Base-by-base conservation (phyloP, 495 filamentous ascomycete species). In the Hyaloscypha bicolor region DNA sequence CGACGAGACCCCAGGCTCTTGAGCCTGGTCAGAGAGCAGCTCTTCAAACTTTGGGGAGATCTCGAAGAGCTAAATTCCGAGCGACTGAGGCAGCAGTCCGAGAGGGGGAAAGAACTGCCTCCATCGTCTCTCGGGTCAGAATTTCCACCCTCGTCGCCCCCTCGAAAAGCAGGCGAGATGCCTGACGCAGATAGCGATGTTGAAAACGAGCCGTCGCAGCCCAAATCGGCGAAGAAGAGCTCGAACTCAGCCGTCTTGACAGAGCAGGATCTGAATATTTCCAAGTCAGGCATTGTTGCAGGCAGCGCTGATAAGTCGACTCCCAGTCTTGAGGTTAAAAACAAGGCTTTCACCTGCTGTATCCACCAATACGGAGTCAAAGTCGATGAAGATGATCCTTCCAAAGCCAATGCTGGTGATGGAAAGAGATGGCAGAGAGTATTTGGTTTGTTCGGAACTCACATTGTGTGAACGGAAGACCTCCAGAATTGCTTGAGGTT, bases 1-100 rank as follows among this genome's bases (percentile, higher is more conserved):
- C 85, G 84, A 21, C 72, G 72, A 59, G 76, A 90, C 42, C 48
- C 73, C 6, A 42, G 72, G 0, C 69, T 73, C 3, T 76, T 96
- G 8, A 69, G 53, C 31, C 62, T 75, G 9, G 76, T 97, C 2
- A 80, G 84, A 48, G 87, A 96, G 72, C 88, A 88, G 72, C 83
- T 97, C 19, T 94, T 88, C 75, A 79, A 85, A 35, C 81, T 98
- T 9, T 98, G 94, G 93, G 94, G 94, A 4, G 83, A 96, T 66
- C 84, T 97, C 8, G 89, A 92, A 74, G 93, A 96, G 73, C 73
- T 55, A 92, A 91, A 72, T 42, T 39, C 68, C n/a, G 70, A 57
- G 48, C 19, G 21, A 30, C 63, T 62, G 11, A n/a, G 45, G 9
- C 35, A 48, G 25, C 45, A 16, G 37, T 19, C 22, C 52, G 55